phyloP scores from a whole-genome alignment of 495 filamentous ascomycete species.

The Amorphotheca resinae region DNA sequence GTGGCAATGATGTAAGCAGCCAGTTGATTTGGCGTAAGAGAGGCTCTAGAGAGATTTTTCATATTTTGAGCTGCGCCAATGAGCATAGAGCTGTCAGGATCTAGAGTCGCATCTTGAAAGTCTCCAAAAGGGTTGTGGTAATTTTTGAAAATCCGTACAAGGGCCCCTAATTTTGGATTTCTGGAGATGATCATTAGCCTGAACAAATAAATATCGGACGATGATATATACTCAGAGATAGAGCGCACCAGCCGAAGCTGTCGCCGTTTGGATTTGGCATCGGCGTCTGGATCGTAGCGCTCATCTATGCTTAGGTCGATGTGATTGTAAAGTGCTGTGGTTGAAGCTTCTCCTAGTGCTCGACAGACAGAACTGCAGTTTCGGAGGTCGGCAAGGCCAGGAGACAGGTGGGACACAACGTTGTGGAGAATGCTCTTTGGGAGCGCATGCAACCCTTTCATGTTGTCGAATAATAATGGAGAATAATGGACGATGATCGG shows the following conservation, averaged over 20 bases:
- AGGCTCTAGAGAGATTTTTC: slow-evolving; percentile 5
- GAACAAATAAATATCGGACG: neutral
- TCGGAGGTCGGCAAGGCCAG: neutral
- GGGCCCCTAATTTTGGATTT: slow-evolving; percentile 2
- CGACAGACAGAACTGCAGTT: slow-evolving; percentile 7
- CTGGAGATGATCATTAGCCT: neutral
- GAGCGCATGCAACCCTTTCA: neutral
- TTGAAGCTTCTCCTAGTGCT: neutral
- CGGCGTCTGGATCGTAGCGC: neutral
- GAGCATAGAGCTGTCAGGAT: neutral
- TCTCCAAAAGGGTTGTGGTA: neutral
- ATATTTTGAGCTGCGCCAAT: slow-evolving; percentile 3
- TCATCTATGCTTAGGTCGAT: slow-evolving; percentile 8
- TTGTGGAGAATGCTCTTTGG: slow-evolving; percentile 8
- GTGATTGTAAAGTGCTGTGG: neutral
- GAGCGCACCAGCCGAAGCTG: neutral
- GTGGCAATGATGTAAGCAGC: slow-evolving; percentile 4
- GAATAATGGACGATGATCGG: too few species aligned
- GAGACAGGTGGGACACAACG: slow-evolving; percentile 1
- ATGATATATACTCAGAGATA: slow-evolving; percentile 3
- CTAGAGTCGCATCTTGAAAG: neutral
- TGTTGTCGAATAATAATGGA: neutral
- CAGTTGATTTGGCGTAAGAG: slow-evolving; percentile 1
- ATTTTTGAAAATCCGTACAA: slow-evolving; percentile 7
- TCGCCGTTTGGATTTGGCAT: neutral